Percentiles rank a stretch among this genome's conserved stretches.
phyloP scores from a whole-genome alignment of 352 stramenopile genomes.

The Phytopythium montanum region DNA sequence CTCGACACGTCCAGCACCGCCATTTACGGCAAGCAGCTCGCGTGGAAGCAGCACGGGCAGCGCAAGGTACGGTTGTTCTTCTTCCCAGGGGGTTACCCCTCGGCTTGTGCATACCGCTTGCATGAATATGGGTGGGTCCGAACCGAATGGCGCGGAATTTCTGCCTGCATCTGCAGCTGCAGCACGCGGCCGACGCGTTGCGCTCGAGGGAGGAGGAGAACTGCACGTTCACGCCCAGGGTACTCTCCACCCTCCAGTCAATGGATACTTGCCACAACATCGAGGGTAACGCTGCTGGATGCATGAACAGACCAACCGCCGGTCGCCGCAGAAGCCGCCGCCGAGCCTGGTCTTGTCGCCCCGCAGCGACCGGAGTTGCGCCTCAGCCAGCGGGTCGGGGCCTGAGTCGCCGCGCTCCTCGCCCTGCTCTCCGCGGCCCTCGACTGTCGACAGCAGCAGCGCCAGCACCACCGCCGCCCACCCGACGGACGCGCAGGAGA shows the following conservation, averaged over 20 bases:
- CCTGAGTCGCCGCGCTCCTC: not conserved
- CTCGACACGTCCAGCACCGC: not conserved
- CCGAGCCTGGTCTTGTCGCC: not conserved
- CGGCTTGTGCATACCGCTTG: not conserved
- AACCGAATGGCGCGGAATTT: not conserved
- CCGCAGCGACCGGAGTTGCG: not conserved
- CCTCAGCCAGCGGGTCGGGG: not conserved
- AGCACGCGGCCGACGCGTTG: slow-evolving; percentile 41
- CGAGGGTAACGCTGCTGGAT: not conserved
- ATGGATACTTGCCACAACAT: not conserved
- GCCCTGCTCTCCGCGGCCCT: not conserved
- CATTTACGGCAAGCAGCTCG: slow-evolving; percentile 62
- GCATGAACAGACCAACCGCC: not conserved
- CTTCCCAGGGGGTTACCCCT: not conserved
- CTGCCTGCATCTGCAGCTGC: not conserved
- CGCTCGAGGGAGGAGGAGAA: slow-evolving; percentile 32
- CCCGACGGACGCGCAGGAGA: slow-evolving; percentile 53
- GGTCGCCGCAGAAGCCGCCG: not conserved
- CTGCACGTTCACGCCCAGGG: slow-evolving; percentile 64
- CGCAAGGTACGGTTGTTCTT: slow-evolving; percentile 27
- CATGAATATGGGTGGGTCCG: not conserved
- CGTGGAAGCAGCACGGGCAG: slow-evolving; percentile 52
- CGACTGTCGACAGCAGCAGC: slow-evolving; percentile 1
- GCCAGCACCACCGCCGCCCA: slow-evolving; percentile 19
- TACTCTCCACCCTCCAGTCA: slow-evolving; percentile 6